Conservation (phyloP, 257 asterid genomes). For the Solanum appendiculatum region DNA sequence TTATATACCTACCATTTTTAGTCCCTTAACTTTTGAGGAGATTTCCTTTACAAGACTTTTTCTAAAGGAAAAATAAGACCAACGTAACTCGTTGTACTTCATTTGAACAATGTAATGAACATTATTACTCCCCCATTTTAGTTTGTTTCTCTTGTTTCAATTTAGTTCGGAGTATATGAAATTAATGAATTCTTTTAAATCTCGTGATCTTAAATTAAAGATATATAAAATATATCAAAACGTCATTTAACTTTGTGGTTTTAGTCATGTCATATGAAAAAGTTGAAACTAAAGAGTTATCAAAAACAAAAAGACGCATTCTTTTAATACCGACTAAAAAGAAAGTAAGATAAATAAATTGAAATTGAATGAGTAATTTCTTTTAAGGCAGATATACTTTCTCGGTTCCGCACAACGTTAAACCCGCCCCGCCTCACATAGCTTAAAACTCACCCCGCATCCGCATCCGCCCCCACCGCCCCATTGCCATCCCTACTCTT, state of each 20-base stretch:
- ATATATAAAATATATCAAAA: background rate
- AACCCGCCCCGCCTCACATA: no score
- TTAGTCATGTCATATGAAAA: no score
- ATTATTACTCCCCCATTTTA: background rate
- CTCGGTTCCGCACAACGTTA: no score
- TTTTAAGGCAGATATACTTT: background rate
- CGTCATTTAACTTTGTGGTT: no score
- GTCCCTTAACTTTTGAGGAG: no score
- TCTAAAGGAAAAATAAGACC: background rate
- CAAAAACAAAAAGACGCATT: no score
- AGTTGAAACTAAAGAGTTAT: no score
- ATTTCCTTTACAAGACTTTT: background rate
- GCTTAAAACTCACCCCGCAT: no score
- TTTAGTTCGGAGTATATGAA: background rate
- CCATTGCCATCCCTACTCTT: no score
- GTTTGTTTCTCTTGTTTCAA: background rate
- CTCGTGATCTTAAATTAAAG: background rate
- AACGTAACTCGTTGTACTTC: background rate
- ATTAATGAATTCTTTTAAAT: background rate
- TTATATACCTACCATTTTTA: no score
- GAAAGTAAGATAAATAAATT: background rate
- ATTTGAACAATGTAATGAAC: background rate
- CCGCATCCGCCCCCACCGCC: no score
- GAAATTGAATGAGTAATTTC: background rate
- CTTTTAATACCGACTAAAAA: background rate